Evolutionary conservation across 2,329 filamentous ascomycete genomes (phyloP), one percentile per base, ranked within the genome.

Genomic region (Tympanopsis confertula): DNA sequence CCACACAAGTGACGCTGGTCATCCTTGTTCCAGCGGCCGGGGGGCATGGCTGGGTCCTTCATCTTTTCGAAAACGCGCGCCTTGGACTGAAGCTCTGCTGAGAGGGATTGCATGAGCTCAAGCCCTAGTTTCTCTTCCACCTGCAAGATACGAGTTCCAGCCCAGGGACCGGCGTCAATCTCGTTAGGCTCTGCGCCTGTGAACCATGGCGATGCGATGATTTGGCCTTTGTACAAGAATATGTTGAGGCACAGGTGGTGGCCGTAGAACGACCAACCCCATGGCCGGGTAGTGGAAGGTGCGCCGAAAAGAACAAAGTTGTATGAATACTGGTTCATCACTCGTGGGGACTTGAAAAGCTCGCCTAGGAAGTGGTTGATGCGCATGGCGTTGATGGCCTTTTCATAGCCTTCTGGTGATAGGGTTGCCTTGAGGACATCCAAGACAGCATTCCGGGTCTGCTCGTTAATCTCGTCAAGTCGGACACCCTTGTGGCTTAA

Each of bases 1-100:
- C 85, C 84, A 51, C 82, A 85, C 4, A 86, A 54, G 49, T 88
- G 83, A 4, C 83, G 69, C 59, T 88, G 82, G 53, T 89, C 84
- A 49, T 86, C 82, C 45, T 78, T 78, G 53, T 88, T 88, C 82
- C 82, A 88, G 5, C 82, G 69, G 7, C 77, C 78, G 12, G 61
- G 58, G 3, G 70, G 74, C 81, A 86, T 86, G 0, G 59, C 65
- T 0, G 73, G 70, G 40, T 86, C 82, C 18, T 69, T 64, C 59
- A 86, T 66, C 1, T 63, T 45, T 38, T 67, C 65, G 53, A 72
- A 86, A 0, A 73, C 60, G 41, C 74, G 74, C 0, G 77, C 76
- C 2, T 54, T 50, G 0, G 50, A 29, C 48, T 77, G 71, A 14
- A 66, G 45, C 2, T 63, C 62, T 0, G 56, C 41, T 0, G 59